A percentile compares a stretch with the other conserved stretches of the same genome.
These are phyloP conservation scores for Mycosarcoma mackinlayi DNA, from an alignment of 1,284 basidiomycete genomes.

Conservation along the genomic window DNA sequence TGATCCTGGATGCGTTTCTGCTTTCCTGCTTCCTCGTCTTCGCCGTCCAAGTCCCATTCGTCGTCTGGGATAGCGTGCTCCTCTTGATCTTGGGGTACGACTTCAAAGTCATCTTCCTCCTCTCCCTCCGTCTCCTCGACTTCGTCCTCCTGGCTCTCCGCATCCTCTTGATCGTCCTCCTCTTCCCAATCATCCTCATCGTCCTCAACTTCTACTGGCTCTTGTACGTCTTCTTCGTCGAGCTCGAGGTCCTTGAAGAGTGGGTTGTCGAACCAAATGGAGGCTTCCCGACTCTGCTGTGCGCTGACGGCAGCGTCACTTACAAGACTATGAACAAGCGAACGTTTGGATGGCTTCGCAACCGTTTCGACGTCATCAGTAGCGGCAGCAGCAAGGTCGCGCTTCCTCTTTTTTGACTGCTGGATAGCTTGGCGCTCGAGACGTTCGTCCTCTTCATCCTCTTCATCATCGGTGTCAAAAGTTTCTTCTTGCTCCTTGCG, in stretches of 20 bases:
- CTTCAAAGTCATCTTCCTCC: conserved; percentile 62
- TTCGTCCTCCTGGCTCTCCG: conserved; percentile 66
- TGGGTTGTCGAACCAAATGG: conserved; percentile 95
- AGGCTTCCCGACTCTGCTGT: conserved; percentile 71
- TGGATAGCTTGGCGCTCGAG: conserved; percentile 55
- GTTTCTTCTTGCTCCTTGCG: conserved; percentile 75
- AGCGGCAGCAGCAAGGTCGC: conserved; percentile 10
- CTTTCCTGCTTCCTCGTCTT: conserved; percentile 79
- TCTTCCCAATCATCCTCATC: conserved; percentile 43
- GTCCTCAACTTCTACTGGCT: conserved; percentile 69
- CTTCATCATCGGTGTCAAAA: conserved; percentile 71
- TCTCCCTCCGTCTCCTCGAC: conserved; percentile 59
- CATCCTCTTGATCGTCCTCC: conserved; percentile 23
- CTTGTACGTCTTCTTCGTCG: conserved; percentile 71
- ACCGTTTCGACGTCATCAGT: conserved; percentile 7
- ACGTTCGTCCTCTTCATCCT: conserved; percentile 68
- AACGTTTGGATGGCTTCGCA: conserved; percentile 45
- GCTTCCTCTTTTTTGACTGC: conserved; percentile 63
- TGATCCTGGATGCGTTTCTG: conserved; percentile 79
- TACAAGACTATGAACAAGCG: conserved; percentile 48
- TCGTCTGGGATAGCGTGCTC: conserved; percentile 81
- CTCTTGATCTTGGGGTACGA: conserved; percentile 64
- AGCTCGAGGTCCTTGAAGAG: conserved; percentile 82
- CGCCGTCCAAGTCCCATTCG: conserved; percentile 83
- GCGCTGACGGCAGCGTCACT: conserved; percentile 42